Conservation (phyloP, 495 filamentous ascomycete species). For the Arthonia radiata region DNA sequence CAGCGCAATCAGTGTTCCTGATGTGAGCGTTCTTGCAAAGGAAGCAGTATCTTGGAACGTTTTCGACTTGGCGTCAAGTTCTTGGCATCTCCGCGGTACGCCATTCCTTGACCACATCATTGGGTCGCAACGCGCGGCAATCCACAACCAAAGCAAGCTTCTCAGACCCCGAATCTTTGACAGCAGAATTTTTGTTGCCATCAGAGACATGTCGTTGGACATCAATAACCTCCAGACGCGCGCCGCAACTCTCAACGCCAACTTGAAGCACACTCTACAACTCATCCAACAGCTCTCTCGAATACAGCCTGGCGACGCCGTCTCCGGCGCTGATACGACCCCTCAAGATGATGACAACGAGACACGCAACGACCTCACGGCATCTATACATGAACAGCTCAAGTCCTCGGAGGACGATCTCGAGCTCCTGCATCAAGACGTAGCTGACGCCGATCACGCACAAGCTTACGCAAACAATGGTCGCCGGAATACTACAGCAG, state of each 20-base stretch:
- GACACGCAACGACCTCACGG: conserved; percentile 47
- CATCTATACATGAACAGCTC: conserved; percentile 59
- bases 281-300: conserved; percentile 50
- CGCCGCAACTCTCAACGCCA: conserved; percentile 39
- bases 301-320: conserved; percentile 33
- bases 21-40: no score
- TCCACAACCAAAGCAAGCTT: no score
- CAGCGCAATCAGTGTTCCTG: no score
- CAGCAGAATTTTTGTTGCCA: not conserved
- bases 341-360: conserved; percentile 14
- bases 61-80: no score
- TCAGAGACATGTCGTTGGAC: conserved; percentile 2
- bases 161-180: no score
- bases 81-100: no score
- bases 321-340: conserved; percentile 21
- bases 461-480: conserved; percentile 13
- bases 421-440: conserved; percentile 55
- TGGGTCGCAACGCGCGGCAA: no score
- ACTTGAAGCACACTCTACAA: conserved; percentile 40
- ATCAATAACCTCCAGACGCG: conserved; percentile 33
- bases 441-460: conserved; percentile 30
- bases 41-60: no score
- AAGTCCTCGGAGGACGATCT: conserved; percentile 73
- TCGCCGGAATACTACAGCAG: conserved; percentile 16
- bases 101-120: no score